phyloP scores from a whole-genome alignment of 2,329 filamentous ascomycete species.

The Epichloe amarillans region DNA sequence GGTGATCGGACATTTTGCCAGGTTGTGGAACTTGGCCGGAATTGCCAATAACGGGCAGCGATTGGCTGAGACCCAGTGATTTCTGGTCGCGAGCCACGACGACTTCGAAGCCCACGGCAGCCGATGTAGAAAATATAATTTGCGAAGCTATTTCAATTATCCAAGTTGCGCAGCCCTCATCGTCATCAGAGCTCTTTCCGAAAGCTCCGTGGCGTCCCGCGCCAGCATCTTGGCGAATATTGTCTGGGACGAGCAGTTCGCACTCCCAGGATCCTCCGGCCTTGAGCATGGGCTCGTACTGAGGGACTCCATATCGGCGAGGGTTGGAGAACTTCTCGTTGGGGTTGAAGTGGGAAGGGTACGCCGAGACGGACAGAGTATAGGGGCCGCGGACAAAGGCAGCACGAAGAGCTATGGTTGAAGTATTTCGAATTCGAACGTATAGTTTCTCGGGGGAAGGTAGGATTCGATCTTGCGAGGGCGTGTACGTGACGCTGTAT shows the following conservation, averaged over 20 bases:
- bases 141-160: conserved; percentile 85
- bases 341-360: conserved; percentile 71
- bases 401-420: conserved; percentile 76
- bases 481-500: conserved; percentile 85
- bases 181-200: conserved; percentile 29
- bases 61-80: conserved; percentile 53
- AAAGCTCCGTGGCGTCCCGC: conserved; percentile 32
- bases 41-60: conserved; percentile 31
- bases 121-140: conserved; percentile 83
- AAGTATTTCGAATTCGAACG: conserved; percentile 85
- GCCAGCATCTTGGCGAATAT: conserved; percentile 54
- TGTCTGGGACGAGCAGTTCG: conserved; percentile 65
- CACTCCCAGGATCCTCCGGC: conserved; percentile 80
- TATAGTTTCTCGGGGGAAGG: conserved; percentile 71
- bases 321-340: conserved; percentile 63
- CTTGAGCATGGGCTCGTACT: conserved; percentile 94
- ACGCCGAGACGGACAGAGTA: conserved; percentile 74
- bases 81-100: conserved; percentile 76
- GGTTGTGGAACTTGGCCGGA: conserved; percentile 42
- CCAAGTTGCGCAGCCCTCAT: conserved; percentile 58
- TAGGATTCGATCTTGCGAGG: conserved; percentile 75
- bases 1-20: conserved; percentile 65
- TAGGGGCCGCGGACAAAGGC: conserved; percentile 96
- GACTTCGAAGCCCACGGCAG: conserved; percentile 78
- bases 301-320: conserved; percentile 61